A percentile compares a stretch with the other conserved stretches of the same genome.
phyloP scores from a whole-genome alignment of 1,139 yeast species.

The Protomyces inouyei region DNA sequence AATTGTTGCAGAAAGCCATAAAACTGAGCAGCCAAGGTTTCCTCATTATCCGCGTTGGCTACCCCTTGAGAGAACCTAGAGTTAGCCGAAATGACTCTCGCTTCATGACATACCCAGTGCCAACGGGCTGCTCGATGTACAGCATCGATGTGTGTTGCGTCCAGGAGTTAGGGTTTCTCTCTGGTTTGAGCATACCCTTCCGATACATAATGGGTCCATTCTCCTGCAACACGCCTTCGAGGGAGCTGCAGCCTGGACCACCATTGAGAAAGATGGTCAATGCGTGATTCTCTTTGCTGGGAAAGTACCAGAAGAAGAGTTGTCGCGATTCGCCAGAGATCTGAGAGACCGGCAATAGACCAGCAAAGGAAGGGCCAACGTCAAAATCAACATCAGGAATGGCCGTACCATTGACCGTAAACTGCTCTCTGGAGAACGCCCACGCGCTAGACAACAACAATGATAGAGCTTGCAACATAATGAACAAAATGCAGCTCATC shows the following conservation, averaged over 20 bases:
- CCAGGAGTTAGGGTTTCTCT: slow-evolving; percentile 48
- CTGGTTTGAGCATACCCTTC: slow-evolving; percentile 54
- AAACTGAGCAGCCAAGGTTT: slow-evolving; percentile 11
- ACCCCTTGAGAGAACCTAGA: slow-evolving; percentile 36
- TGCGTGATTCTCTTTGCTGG: background rate
- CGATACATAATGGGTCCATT: slow-evolving; percentile 76
- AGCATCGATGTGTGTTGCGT: slow-evolving; percentile 8
- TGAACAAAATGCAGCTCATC: too few species aligned
- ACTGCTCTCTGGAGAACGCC: background rate
- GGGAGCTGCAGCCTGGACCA: slow-evolving; percentile 93
- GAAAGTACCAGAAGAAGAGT: slow-evolving; percentile 26
- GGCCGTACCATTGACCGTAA: slow-evolving; percentile 14
- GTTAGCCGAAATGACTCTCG: slow-evolving; percentile 38
- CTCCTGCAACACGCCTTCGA: slow-evolving; percentile 95
- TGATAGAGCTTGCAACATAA: background rate
- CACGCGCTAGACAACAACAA: background rate
- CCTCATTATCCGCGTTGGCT: slow-evolving; percentile 7
- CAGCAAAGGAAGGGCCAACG: slow-evolving; percentile 16
- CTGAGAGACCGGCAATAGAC: slow-evolving; percentile 17
- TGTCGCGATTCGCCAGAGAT: background rate
- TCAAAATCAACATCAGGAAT: slow-evolving; percentile 17
- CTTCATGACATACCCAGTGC: slow-evolving; percentile 75
- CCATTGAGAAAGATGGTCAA: slow-evolving; percentile 65
- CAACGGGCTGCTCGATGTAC: slow-evolving; percentile 85
- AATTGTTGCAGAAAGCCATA: slow-evolving; percentile 60